These are phyloP conservation scores for Fusarium verticillioides DNA, from an alignment of 2,329 filamentous ascomycete species.

Conservation along the genomic window DNA sequence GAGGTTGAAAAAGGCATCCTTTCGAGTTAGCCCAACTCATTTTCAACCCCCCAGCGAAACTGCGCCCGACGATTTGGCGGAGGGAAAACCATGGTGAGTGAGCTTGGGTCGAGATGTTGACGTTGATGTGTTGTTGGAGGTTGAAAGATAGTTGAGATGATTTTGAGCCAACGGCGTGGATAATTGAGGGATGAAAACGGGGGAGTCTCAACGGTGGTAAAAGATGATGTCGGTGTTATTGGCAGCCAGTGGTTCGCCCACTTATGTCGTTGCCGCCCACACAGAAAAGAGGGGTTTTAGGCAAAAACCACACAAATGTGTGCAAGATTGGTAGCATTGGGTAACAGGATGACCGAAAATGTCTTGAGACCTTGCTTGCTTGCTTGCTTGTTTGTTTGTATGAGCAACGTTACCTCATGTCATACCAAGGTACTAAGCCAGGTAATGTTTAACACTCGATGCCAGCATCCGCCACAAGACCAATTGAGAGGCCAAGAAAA, in stretches of 20 bases:
- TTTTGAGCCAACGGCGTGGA: neutral
- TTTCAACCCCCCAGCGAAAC: slow-evolving; percentile 33
- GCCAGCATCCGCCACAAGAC: neutral
- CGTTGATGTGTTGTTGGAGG: neutral
- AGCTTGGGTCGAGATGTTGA: neutral
- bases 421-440: neutral
- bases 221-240: neutral
- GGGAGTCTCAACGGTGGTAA: neutral
- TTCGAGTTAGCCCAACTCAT: slow-evolving; percentile 19
- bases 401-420: neutral
- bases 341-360: neutral
- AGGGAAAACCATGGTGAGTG: neutral
- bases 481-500: neutral
- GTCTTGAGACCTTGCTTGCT: neutral
- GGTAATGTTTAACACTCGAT: neutral
- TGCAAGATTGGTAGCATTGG: neutral
- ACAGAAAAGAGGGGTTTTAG: neutral
- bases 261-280: slow-evolving; percentile 3
- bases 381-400: neutral
- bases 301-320: neutral
- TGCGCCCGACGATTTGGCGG: neutral
- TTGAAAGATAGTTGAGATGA: slow-evolving; percentile 8
- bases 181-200: slow-evolving; percentile 11
- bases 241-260: slow-evolving; percentile 18
- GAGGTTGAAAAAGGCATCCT: slow-evolving; percentile 29